Conservation (phyloP, 1,139 yeast genomes). For the Zygoascus meyerae region DNA sequence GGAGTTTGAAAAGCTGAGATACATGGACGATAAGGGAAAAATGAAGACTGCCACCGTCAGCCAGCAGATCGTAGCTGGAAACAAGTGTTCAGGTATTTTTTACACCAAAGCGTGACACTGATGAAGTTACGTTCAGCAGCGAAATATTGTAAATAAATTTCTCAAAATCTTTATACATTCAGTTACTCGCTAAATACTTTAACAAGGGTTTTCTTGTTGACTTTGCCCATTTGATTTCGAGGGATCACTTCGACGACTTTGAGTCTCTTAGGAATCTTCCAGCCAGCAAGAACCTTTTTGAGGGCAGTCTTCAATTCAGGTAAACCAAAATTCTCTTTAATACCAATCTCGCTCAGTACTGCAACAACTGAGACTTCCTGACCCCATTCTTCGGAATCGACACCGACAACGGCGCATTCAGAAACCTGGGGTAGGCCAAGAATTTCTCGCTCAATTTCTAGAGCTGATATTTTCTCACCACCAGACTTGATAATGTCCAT, state of each 20-base stretch:
- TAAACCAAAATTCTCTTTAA: slow-evolving; percentile 15
- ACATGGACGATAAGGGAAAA: slow-evolving; percentile 22
- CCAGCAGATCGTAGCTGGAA: slow-evolving; percentile 62
- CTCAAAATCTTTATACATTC: background rate
- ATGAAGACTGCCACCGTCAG: slow-evolving; percentile 32
- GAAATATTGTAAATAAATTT: background rate
- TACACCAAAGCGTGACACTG: slow-evolving; percentile 25
- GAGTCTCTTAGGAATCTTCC: slow-evolving; percentile 30
- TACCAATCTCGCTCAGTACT: slow-evolving; percentile 21
- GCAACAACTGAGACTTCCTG: slow-evolving; percentile 34
- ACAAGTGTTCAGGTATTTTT: slow-evolving; percentile 56
- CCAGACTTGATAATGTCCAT: slow-evolving; percentile 38
- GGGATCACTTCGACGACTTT: slow-evolving; percentile 29
- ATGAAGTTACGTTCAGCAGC: background rate
- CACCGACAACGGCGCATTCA: slow-evolving; percentile 35
- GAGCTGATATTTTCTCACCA: slow-evolving; percentile 35
- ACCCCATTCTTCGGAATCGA: slow-evolving; percentile 34
- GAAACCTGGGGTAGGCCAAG: slow-evolving; percentile 28
- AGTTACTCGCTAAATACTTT: slow-evolving; percentile 13
- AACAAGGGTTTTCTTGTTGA: slow-evolving; percentile 31
- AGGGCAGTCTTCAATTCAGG: slow-evolving; percentile 25
- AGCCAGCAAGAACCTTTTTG: slow-evolving; percentile 26
- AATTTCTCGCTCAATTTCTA: slow-evolving; percentile 36
- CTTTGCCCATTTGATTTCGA: slow-evolving; percentile 35
- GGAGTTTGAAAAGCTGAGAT: slow-evolving; percentile 17